These are phyloP conservation scores for Lyophyllum semitale DNA, from an alignment of 768 basidiomycete genomes.

Conservation along the genomic window DNA sequence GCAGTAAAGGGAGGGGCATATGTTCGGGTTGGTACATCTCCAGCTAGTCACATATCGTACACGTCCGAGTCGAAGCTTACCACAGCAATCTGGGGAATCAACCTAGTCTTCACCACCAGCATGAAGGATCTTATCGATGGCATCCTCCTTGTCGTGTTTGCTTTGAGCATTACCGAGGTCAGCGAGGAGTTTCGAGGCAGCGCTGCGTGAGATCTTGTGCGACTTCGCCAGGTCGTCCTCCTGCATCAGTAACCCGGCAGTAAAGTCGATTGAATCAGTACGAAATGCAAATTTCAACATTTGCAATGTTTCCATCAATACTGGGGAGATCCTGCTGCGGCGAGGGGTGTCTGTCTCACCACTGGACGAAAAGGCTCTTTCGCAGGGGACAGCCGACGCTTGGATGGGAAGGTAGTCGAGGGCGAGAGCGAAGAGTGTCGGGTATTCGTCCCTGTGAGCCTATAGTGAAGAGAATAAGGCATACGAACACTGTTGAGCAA, in stretches of 20 bases:
- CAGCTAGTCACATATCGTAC: no score
- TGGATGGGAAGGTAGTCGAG: not conserved
- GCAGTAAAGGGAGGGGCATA: no score
- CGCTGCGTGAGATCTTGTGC: not conserved
- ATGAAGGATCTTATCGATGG: not conserved
- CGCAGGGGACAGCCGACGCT: not conserved
- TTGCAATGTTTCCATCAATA: not conserved
- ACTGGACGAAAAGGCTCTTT: not conserved
- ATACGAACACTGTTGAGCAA: not conserved
- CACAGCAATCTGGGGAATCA: no score
- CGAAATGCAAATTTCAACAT: not conserved
- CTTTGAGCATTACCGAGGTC: not conserved
- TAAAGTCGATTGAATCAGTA: not conserved
- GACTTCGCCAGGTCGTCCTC: not conserved
- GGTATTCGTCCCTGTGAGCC: not conserved
- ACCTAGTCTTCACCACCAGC: no score
- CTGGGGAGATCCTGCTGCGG: not conserved
- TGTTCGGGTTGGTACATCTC: no score
- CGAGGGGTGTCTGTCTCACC: not conserved
- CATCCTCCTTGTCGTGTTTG: not conserved
- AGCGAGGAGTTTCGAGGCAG: not conserved
- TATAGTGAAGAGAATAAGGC: not conserved
- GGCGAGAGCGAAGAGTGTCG: not conserved
- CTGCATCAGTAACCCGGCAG: not conserved
- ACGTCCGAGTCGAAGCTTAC: no score